Percentiles rank a stretch among this genome's conserved stretches.
Evolutionary conservation across 495 filamentous ascomycete species (phyloP).

Genomic region (Aspergillus panamensis): DNA sequence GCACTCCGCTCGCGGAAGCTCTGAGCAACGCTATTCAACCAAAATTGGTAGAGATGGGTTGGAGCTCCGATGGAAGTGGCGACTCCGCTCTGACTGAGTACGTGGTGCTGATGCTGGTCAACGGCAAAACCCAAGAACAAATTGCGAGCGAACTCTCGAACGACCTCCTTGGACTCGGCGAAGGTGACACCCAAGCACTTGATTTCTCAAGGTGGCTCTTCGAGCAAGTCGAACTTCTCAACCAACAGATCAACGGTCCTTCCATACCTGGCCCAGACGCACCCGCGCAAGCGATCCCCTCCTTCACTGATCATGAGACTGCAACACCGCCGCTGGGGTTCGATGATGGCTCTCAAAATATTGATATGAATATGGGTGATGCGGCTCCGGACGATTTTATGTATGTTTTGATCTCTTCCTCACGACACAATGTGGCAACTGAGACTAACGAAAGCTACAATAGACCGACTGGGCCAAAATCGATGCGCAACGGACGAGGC

Average conservation of each 20-base stretch:
- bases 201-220: conserved; percentile 92
- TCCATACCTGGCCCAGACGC: conserved; percentile 23
- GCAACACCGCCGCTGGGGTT: conserved; percentile 8
- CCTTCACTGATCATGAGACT: conserved; percentile 30
- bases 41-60: conserved; percentile 94
- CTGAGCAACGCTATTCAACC: conserved; percentile 76
- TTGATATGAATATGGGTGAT: conserved; percentile 78
- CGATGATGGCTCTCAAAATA: conserved; percentile 45
- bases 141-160: conserved; percentile 85
- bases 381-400: conserved; percentile 52
- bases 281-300: conserved; percentile 34
- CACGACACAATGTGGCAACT: conserved; percentile 13
- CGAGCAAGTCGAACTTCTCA: conserved; percentile 68
- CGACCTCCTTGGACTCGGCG: conserved; percentile 78
- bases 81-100: conserved; percentile 89
- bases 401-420: conserved; percentile 44
- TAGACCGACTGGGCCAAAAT: conserved; percentile 91
- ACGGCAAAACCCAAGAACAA: conserved; percentile 85
- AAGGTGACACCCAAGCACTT: conserved; percentile 75
- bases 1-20: conserved; percentile 76
- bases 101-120: conserved; percentile 92
- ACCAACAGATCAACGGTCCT: conserved; percentile 56
- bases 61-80: conserved; percentile 75
- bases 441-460: conserved; percentile 18
- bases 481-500: conserved; percentile 75